Evolutionary conservation across 352 stramenopile species (phyloP).

Genomic region (Pythium monospermum): DNA sequence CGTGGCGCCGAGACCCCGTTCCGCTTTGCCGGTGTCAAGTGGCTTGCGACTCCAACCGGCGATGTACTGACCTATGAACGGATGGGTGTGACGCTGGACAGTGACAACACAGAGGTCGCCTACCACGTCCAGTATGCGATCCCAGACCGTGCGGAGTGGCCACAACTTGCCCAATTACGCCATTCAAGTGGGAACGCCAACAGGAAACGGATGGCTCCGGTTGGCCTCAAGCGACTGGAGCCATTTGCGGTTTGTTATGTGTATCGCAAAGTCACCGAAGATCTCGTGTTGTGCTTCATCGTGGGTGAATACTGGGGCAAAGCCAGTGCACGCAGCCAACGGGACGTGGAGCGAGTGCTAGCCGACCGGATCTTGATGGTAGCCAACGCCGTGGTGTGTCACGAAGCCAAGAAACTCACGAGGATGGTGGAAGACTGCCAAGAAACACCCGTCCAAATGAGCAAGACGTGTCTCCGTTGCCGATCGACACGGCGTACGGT

Average conservation of each 20-base stretch:
- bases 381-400: constrained; percentile 26
- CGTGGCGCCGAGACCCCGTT: constrained; percentile 33
- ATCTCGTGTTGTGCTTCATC: constrained; percentile 52
- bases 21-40: constrained; percentile 56
- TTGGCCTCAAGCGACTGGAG: constrained; percentile 27
- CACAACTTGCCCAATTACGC: constrained; percentile 14
- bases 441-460: constrained; percentile 12
- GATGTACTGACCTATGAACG: constrained; percentile 58
- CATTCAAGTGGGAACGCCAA: constrained; percentile 3
- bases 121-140: constrained; percentile 52
- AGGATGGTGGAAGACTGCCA: constrained; percentile 31
- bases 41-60: constrained; percentile 20
- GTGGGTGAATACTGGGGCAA: constrained; percentile 39
- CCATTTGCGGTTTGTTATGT: constrained; percentile 43
- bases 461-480: constrained; percentile 42
- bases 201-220: constrained; percentile 2
- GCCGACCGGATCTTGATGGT: constrained; percentile 37
- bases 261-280: constrained; percentile 42
- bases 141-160: constrained; percentile 34
- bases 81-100: constrained; percentile 39
- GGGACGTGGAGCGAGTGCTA: constrained; percentile 31
- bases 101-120: constrained; percentile 34
- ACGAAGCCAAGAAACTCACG: constrained; percentile 36
- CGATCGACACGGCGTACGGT: constrained; percentile 21
- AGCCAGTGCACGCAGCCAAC: constrained; percentile 18